Evolutionary conservation across 225 moss, liverwort and hornwort genomes (phyloP).

Genomic region (Antitrichia curtipendula): DNA sequence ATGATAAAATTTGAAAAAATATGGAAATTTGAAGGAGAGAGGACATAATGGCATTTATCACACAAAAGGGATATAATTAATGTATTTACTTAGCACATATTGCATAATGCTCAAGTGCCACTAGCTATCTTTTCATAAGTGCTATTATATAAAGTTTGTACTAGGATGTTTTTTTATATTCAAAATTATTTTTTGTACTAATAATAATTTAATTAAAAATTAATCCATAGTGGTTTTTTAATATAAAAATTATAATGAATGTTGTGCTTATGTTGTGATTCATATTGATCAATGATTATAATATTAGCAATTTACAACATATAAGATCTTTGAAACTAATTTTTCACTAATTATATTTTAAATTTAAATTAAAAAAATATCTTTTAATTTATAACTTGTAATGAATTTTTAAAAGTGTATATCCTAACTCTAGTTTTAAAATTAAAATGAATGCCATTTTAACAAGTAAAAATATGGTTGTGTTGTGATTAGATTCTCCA

Average conservation of each 20-base stretch:
- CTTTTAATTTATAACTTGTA: not conserved
- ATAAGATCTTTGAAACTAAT: fast-evolving
- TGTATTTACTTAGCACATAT: not conserved
- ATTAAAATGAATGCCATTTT: not conserved
- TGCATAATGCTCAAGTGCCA: fast-evolving
- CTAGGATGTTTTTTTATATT: not conserved
- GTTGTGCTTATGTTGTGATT: too few relatives aligned
- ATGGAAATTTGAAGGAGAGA: not conserved
- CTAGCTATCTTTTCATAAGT: not conserved
- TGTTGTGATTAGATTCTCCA: not conserved
- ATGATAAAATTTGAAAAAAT: not conserved
- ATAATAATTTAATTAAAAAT: too few relatives aligned
- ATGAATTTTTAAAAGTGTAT: too few relatives aligned
- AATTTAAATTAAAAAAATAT: not conserved
- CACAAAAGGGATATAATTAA: not conserved
- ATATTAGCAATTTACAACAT: not conserved
- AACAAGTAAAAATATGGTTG: not conserved
- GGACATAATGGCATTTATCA: not conserved
- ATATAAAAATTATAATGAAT: not conserved
- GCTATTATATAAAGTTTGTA: not conserved
- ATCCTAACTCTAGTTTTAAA: too few relatives aligned
- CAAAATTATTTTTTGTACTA: not conserved
- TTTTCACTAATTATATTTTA: not conserved
- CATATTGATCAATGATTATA: not conserved
- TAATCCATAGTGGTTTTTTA: too few relatives aligned